Evolutionary conservation across 352 stramenopile genomes (phyloP), one percentile per base, ranked within the genome.

Genomic region (Pythium phragmitis): DNA sequence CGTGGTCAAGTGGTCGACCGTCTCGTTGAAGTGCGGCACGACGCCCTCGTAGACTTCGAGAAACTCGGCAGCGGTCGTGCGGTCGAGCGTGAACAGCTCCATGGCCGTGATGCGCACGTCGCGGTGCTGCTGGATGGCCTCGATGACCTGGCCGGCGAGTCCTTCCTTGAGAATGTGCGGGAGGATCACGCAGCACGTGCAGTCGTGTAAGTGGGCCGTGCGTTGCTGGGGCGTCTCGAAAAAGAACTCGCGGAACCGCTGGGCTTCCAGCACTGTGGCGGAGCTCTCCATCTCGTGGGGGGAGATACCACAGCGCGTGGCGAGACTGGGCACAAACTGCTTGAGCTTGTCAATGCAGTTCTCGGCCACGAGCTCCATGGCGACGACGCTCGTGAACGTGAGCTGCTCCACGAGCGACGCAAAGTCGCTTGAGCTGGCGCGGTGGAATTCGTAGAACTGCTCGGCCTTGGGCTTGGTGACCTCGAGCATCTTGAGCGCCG

Each of bases 121-220:
- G 7, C 76, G 50, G 12, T 74, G 72, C 23, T 75, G 71, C 36
- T 95, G 69, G 26, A 98, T 96, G 4, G 86, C 75, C 36, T 91
- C 73, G 7, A 98, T 69, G 12, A 98, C 90, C 26, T 88, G 69
- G 17, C 93, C 94, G 1, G 76, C 74, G 6, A 88, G 50, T 4
- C 80, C 84, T 66, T 91, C 86, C 62, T 96, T 97, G 7, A 98
- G 75, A n/a, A 94, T 86, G 63, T 98, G 95, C 7, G 92, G 94
- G 53, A 97, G 84, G 7, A 98, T 85, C 5, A 98, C 82, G 47
- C 90, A 97, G 67, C 89, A 98, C 1, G 92, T 97, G 62, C 90
- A 98, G 73, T 85, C 88, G 55, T 96, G 82, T 36, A 91, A 91
- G 0, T 74, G 89, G 2, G 90, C 90, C 0, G 89, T 96, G 12